Base-by-base conservation (phyloP, 2,329 filamentous ascomycete species). In the Phoma herbarum region DNA sequence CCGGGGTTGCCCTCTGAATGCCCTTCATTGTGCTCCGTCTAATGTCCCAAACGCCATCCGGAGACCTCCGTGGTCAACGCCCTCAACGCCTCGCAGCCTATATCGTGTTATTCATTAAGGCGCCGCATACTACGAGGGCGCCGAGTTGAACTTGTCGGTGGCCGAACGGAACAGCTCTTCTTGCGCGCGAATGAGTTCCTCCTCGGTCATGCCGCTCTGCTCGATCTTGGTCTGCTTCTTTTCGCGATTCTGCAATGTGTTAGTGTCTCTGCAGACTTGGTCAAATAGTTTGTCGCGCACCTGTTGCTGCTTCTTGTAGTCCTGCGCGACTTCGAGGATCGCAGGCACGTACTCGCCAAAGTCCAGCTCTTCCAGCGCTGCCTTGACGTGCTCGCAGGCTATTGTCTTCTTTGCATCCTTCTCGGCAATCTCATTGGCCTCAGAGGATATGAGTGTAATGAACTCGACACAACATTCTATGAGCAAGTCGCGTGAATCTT, bases 381-480 rank as follows among this genome's bases (percentile, higher is more conserved):
- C 94, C 73, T 94, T 96, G 70, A 99, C 96, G 81, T 99, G 95
- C 72, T 99, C 95, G 77, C 92, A 96, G 12, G 94, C 94, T 69
- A 99, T 99, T 4, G 95, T 99, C 85, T 99, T 99, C 83, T 99
- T 99, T 48, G 93, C 92, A 74, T 99, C 95, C 79, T 97, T 97
- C 77, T 99, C 95, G 12, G 93, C 96, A 65, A 99, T 99, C 72
- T 99, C 95, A 79, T 99, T 99, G 62, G 95, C 95, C 81, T 99
- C 94, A 46, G 92, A 96, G n/a, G 93, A 97, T 69, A 99, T 91
- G 72, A 99, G 87, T 18, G 95, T 98, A 78, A 99, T 97, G 78
- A 99, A 99, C 78, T 99, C 95, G 72, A 99, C 94, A 74, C 95
- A 99, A 81, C 95, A 98, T 82, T 98, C 95, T 72, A 99, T 99